A percentile compares a stretch with the other conserved stretches of the same genome.
Conservation (phyloP, 345 rosid species). For the Crucihimalaya himalaica region DNA sequence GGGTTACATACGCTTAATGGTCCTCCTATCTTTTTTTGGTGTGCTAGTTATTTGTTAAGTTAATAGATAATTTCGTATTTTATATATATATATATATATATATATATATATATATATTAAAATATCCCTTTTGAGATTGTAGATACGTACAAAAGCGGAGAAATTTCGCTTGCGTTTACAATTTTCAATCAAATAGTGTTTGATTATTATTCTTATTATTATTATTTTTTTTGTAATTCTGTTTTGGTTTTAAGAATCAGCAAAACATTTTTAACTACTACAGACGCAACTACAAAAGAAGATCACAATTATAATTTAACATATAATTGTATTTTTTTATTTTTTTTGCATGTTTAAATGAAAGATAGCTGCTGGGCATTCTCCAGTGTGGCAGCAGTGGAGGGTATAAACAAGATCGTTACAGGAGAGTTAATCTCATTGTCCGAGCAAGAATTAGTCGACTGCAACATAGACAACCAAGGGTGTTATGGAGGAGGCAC, state of each 20-base stretch:
- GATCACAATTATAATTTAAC: not conserved
- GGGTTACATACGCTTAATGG: not conserved
- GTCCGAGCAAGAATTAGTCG: conserved; percentile 38
- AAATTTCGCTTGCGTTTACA: not conserved
- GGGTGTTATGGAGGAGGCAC: conserved; percentile 5
- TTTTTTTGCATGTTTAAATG: conserved; percentile 8
- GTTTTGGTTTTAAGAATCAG: not conserved
- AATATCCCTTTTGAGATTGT: not conserved
- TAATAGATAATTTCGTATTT: not conserved
- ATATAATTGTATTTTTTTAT: too few species aligned
- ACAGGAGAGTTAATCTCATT: conserved; percentile 39
- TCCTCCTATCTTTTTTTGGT: not conserved
- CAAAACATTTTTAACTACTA: not conserved
- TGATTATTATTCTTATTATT: not conserved
- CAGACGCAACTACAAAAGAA: not conserved
- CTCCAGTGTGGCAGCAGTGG: conserved; percentile 31
- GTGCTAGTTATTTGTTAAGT: not conserved
- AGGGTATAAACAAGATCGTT: conserved; percentile 32
- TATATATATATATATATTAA: not conserved
- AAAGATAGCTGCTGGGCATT: conserved; percentile 41
- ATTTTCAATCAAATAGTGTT: not conserved
- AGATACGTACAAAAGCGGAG: not conserved
- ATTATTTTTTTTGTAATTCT: not conserved
- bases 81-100: too few species aligned
- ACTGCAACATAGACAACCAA: conserved; percentile 22